These are phyloP conservation scores for Verticillium nonalfalfae DNA, from an alignment of 2,329 filamentous ascomycete genomes.

Conservation along the genomic window DNA sequence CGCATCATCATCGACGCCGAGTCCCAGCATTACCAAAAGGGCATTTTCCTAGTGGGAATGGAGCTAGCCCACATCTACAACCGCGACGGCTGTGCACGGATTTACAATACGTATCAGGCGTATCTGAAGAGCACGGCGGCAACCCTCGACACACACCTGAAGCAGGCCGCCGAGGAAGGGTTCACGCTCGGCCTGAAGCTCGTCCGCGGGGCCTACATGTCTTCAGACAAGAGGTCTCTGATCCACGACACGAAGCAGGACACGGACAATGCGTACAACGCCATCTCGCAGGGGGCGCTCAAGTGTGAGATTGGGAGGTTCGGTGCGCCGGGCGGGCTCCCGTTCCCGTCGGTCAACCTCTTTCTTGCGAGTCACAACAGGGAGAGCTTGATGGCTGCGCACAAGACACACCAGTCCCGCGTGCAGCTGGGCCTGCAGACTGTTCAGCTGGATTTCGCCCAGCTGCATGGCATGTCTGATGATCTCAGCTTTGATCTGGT, in stretches of 20 bases:
- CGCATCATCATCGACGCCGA: slow-evolving; percentile 39
- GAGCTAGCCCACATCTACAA: slow-evolving; percentile 32
- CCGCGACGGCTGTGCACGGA: slow-evolving; percentile 22
- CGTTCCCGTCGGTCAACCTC: slow-evolving; percentile 39
- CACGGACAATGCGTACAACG: slow-evolving; percentile 46
- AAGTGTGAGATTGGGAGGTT: slow-evolving; percentile 20
- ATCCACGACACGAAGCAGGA: slow-evolving; percentile 46
- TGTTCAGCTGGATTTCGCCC: slow-evolving; percentile 37
- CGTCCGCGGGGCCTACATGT: slow-evolving; percentile 50
- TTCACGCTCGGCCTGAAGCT: slow-evolving; percentile 51
- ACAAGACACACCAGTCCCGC: slow-evolving; percentile 34
- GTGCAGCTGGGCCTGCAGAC: slow-evolving; percentile 25
- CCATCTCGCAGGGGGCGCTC: slow-evolving; percentile 38
- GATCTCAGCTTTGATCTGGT: slow-evolving; percentile 45
- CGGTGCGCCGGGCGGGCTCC: background rate
- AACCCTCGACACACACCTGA: slow-evolving; percentile 38
- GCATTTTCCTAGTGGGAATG: slow-evolving; percentile 24
- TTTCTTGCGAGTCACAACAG: slow-evolving; percentile 49
- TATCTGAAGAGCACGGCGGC: slow-evolving; percentile 43
- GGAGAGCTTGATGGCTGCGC: slow-evolving; percentile 26
- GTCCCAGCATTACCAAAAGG: slow-evolving; percentile 35
- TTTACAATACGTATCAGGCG: slow-evolving; percentile 49
- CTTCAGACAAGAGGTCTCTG: slow-evolving; percentile 36
- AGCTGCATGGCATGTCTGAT: slow-evolving; percentile 53
- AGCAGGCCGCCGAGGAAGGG: slow-evolving; percentile 31